These are phyloP conservation scores for Porphyrellus cyaneotinctus DNA, from an alignment of 768 basidiomycete genomes.

Conservation along the genomic window DNA sequence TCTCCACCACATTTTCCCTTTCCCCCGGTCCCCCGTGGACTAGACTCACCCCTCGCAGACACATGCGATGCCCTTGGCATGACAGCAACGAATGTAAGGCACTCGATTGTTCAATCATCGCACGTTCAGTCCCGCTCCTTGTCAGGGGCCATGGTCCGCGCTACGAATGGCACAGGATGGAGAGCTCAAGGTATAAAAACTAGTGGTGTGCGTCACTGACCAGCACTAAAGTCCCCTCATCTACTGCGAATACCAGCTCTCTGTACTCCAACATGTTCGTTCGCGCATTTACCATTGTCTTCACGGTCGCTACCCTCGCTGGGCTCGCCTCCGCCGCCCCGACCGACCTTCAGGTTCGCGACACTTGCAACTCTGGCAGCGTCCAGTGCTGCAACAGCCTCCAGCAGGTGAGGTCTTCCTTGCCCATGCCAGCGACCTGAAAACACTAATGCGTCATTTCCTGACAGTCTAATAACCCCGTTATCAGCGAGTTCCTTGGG, in stretches of 20 bases:
- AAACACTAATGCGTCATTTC: not conserved
- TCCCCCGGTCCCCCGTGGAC: not conserved
- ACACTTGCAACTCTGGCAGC: constrained; percentile 38
- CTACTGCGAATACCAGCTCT: not conserved
- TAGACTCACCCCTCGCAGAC: too few relatives aligned
- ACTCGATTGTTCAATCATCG: not conserved
- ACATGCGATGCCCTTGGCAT: too few relatives aligned
- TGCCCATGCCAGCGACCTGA: not conserved
- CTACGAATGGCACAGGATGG: not conserved
- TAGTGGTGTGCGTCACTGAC: not conserved
- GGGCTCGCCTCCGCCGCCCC: constrained; percentile 5
- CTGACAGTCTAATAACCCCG: not conserved
- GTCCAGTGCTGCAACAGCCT: constrained; percentile 13
- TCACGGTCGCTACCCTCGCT: constrained; percentile 5
- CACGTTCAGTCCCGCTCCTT: not conserved
- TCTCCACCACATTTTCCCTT: not conserved
- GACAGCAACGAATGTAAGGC: not conserved
- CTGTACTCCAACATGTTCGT: not conserved
- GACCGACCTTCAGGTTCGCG: not conserved
- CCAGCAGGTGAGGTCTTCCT: not conserved
- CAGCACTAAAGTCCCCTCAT: not conserved
- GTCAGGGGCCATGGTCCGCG: too few relatives aligned
- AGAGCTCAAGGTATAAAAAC: not conserved
- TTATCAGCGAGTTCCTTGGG: not conserved
- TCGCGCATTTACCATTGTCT: not conserved